Base-by-base conservation (phyloP, 805 yeast genomes). In the Peterozyma toletana region DNA sequence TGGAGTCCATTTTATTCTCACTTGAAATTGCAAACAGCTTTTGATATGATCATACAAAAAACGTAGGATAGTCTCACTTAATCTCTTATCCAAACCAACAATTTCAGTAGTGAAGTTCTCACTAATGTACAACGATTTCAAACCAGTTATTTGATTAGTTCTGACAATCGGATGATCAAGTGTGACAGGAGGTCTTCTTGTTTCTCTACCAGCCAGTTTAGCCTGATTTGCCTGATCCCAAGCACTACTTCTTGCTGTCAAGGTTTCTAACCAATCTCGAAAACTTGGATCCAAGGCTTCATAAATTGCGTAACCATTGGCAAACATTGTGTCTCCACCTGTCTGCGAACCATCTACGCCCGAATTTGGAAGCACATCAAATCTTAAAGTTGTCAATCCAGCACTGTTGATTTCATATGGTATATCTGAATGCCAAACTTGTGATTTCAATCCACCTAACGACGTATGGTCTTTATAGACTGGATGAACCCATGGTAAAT, bases 321-420 rank as follows among this genome's bases (percentile, higher is more conserved):
- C 69, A 44, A 66, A 70, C 30, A 67, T 59, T 34, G 75, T 69
- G 50, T 70, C 75, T 45, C 76, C 76, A 39, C 75, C 76, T 17
- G 67, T 44, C n/a, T 63, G 67, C 3, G 59, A 57, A 40, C 64
- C 62, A 39, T 74, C 76, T 41, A 76, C 61, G n/a, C 74, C 70
- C 2, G 75, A 73, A 9, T 77, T 83, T 5, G 88, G 84, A 29
- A 72, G 66, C 15, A 70, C 61, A 48, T 73, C 73, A 53, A 68
- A 65, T 47, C 70, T 68, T 50, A 75, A 59, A 46, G 64, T 65
- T 5, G 78, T 70, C 50, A 65, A 59, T 10, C 71, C 73, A 2
- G 77, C 68, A 9, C 77, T 75, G 57, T 80, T 86, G 47, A 70
- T 67, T 60, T 83, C 89, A 56, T 79, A 82, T 35, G 86, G 74